Evolutionary conservation across 306 rosid species (phyloP), one percentile per base, ranked within the genome.

Genomic region (Castanospermum australe): DNA sequence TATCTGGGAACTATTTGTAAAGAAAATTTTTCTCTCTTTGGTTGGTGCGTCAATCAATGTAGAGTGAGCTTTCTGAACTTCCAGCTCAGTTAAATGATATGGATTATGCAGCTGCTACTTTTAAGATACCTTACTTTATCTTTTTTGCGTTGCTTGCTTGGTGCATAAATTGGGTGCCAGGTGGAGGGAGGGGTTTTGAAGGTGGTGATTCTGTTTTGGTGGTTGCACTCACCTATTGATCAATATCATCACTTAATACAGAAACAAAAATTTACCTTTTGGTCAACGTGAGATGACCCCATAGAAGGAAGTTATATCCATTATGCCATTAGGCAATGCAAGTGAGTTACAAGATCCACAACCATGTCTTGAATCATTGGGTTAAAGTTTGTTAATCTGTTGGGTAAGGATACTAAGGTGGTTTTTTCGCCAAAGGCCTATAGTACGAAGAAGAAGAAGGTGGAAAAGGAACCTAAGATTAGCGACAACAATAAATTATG

Each of bases 161-260:
- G 67, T 56, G 60, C 42, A 77, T 44, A 41, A 52, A 44, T 44
- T 74, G 41, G 20, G 47, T 42, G 0, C 32, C 0, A 9, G 22
- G 32, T 1, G 75, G 42, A 21, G n/a, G 56, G 17, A n/a, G 30
- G 71, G 5, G 69, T 5, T 38, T 83, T 72, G 33, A 32, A 63
- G 21, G 44, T 75, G 75, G 41, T 84, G 82, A 52, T 54, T 66
- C 35, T 71, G 67, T 21, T 72, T 65, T 72, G 45, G 56, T 67
- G 56, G 33, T 36, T 48, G 14, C 8, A 17, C 21, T 73, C 2
- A 5, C 82, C 14, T 45, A 33, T 71, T 38, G 9, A 66, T 76
- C 51, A 18, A 30, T 55, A 59, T 45, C 33, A 2, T 63, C 33
- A 9, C n/a, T 22, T 47, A 24, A 4, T 18, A 14, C 11, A 12